These are phyloP conservation scores for Peronosclerospora sorghi DNA, from an alignment of 352 stramenopile species.

Conservation along the genomic window DNA sequence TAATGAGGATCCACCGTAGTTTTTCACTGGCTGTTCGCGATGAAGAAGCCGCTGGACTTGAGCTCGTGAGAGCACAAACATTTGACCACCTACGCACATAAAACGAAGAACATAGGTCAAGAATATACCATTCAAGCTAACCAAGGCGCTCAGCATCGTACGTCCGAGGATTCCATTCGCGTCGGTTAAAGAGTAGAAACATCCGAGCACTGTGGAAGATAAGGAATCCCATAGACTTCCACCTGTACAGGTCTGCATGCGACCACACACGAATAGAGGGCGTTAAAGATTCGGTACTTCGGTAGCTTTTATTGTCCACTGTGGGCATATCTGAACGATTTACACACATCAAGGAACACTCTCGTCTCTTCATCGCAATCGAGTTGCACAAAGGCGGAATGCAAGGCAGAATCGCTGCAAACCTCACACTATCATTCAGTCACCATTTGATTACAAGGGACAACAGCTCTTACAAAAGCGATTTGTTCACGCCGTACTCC, in stretches of 20 bases:
- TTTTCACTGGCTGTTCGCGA: conserved; percentile 26
- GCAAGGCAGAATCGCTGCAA: conserved; percentile 43
- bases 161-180: conserved; percentile 73
- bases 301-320: too few species aligned
- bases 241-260: conserved; percentile 56
- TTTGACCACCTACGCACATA: conserved; percentile 52
- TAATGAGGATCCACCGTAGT: conserved; percentile 23
- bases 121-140: conserved; percentile 1
- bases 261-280: neutral
- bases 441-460: neutral
- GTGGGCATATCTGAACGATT: neutral
- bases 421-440: conserved; percentile 2
- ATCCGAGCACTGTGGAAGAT: conserved; percentile 49
- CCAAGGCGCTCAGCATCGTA: too few species aligned
- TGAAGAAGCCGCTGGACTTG: conserved; percentile 61
- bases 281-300: too few species aligned
- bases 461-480: conserved; percentile 29
- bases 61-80: conserved; percentile 73
- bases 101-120: conserved; percentile 6
- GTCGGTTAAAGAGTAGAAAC: conserved; percentile 80
- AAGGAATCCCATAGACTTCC: conserved; percentile 55
- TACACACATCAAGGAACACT: conserved; percentile 49
- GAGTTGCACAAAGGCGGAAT: conserved; percentile 52
- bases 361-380: conserved; percentile 71
- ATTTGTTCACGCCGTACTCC: conserved; percentile 45